Percentiles rank a stretch among this genome's conserved stretches.
These are phyloP conservation scores for Mycosphaerella sp. DNA, from an alignment of 2,329 filamentous ascomycete species.

Conservation along the genomic window DNA sequence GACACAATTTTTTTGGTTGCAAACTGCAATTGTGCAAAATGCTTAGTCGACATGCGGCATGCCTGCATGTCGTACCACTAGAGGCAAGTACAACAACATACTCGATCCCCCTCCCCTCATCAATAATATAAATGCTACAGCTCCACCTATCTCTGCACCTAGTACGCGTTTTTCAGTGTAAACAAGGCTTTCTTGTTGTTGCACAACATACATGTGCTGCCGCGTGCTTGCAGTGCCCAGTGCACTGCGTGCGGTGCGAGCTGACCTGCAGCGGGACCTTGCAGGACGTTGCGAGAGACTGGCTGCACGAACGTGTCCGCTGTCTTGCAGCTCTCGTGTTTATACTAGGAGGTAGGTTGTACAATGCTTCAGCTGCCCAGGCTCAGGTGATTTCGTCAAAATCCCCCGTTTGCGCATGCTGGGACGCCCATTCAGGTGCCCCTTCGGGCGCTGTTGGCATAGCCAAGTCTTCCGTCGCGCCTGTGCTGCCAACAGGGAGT, in stretches of 20 bases:
- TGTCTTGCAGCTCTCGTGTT: not conserved
- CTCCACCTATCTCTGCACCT: not conserved
- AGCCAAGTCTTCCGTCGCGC: slow-evolving; percentile 2
- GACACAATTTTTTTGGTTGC: not conserved
- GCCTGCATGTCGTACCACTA: not conserved
- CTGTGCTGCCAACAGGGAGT: not conserved
- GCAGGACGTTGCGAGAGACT: not conserved
- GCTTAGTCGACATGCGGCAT: not conserved
- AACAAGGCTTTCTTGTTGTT: not conserved
- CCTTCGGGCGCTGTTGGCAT: slow-evolving; percentile 2
- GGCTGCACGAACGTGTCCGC: not conserved
- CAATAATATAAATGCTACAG: not conserved
- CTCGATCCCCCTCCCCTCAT: not conserved
- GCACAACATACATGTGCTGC: slow-evolving; percentile 1
- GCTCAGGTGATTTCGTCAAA: slow-evolving; percentile 14
- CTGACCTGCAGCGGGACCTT: slow-evolving; percentile 10
- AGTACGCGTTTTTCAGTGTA: not conserved
- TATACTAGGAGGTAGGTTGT: not conserved
- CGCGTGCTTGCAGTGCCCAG: slow-evolving; percentile 3
- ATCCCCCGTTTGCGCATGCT: slow-evolving; percentile 15
- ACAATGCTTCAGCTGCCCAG: not conserved
- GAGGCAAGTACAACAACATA: not conserved
- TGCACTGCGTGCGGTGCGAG: slow-evolving; percentile 6
- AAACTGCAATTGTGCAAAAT: not conserved
- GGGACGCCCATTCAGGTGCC: slow-evolving; percentile 12